Conservation (phyloP, 495 filamentous ascomycete species). For the Bryoglossum gracile region DNA sequence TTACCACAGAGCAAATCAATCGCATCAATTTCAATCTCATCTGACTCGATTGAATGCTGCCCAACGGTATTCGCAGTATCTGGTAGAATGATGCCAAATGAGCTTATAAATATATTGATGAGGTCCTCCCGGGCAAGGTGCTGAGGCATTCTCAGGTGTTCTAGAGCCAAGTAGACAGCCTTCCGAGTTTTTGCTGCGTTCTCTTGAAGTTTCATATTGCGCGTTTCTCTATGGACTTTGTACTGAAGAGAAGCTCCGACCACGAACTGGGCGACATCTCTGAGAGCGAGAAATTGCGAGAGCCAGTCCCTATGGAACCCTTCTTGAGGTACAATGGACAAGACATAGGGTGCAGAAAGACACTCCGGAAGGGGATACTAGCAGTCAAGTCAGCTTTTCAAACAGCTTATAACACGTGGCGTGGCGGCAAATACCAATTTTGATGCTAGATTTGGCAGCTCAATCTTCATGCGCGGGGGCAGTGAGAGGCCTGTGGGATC, state of each 20-base stretch:
- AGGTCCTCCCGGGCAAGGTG: slow-evolving; percentile 26
- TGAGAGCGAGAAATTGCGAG: slow-evolving; percentile 28
- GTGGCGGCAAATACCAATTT: slow-evolving; percentile 24
- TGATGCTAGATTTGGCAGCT: slow-evolving; percentile 29
- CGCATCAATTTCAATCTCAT: slow-evolving; percentile 32
- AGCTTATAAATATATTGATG: slow-evolving; percentile 25
- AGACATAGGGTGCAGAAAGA: slow-evolving; percentile 22
- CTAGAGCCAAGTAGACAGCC: slow-evolving; percentile 28
- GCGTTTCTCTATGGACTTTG: slow-evolving; percentile 28
- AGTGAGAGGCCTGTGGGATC: slow-evolving; percentile 29
- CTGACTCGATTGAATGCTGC: slow-evolving; percentile 14
- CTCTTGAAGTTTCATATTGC: slow-evolving; percentile 27
- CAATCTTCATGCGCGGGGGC: slow-evolving; percentile 24
- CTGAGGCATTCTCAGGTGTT: slow-evolving; percentile 25
- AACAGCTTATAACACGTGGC: too few species aligned
- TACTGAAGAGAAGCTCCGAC: slow-evolving; percentile 33
- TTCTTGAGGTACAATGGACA: slow-evolving; percentile 22
- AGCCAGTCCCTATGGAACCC: slow-evolving; percentile 26
- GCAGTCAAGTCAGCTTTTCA: neutral
- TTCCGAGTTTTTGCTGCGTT: slow-evolving; percentile 30
- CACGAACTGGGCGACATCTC: slow-evolving; percentile 31
- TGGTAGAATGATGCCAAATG: slow-evolving; percentile 30
- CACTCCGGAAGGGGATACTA: slow-evolving; percentile 23
- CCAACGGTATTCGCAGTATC: slow-evolving; percentile 25
- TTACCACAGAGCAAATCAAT: slow-evolving; percentile 27